Evolutionary conservation across 2,329 filamentous ascomycete genomes (phyloP), one percentile per base, ranked within the genome.

Genomic region (Diaporthe aspalathi): DNA sequence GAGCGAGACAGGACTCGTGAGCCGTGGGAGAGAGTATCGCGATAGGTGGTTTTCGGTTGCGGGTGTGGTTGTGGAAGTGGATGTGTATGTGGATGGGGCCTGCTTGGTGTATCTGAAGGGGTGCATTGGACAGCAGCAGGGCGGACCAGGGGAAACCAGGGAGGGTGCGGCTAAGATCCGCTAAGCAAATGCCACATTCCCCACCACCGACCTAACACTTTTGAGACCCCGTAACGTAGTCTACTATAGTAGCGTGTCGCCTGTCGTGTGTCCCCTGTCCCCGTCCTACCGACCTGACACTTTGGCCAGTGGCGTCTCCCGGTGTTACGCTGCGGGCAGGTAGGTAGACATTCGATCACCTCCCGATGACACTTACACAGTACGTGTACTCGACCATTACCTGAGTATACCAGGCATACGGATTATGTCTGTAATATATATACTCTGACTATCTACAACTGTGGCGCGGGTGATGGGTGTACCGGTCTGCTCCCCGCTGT

Each of bases 121-220:
- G 35, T 38, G 35, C 35, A 38, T 9, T 38, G 35, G 35, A 38
- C 35, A 38, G 35, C 35, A 38, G 35, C 35, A 11, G 35, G 35
- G 5, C 6, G 35, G 54, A 29, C 24, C 16, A 35, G 29, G 29
- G 29, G 24, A 9, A 16, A 12, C 56, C 40, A 45, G 56, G 56
- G 56, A 45, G 40, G 12, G 20, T 65, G 60, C 60, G 60, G 60
- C 60, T 50, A 50, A 65, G 60, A 63, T 49, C 20, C 57, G 57
- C 60, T 65, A 65, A 65, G 60, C 45, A 65, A 50, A 45, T 65
- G 60, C 60, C 60, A 65, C 29, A 65, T 50, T 65, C 60, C 43
- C 60, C 60, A 65, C 60, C 45, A 50, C 29, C 45, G 8, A 38
- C 43, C 60, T 63, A 50, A 63, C 43, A 27, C 57, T n/a, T 29